Conservation (phyloP, 2,329 filamentous ascomycete species). For the Sclerotinia sclerotiorum region DNA sequence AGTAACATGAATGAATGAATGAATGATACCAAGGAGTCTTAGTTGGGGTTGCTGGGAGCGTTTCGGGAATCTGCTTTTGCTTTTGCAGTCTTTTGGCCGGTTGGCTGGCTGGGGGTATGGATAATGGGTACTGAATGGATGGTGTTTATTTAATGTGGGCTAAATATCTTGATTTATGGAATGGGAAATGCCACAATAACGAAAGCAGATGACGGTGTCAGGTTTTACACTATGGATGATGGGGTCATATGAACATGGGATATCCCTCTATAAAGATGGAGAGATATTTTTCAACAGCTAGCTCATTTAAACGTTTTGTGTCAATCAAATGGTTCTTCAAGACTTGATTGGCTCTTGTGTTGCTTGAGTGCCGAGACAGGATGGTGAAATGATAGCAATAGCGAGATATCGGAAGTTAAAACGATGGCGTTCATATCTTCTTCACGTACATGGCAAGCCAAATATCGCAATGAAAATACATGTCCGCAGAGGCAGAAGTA, state of each 20-base stretch:
- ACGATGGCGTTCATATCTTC: slow-evolving; percentile 1
- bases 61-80: neutral
- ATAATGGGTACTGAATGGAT: too few species aligned
- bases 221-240: neutral
- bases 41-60: neutral
- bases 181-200: neutral
- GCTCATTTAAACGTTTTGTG: neutral
- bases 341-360: too few species aligned
- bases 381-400: neutral
- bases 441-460: slow-evolving; percentile 24
- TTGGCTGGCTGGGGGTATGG: neutral
- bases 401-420: neutral
- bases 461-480: slow-evolving; percentile 22
- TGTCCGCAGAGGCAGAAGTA: neutral
- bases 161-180: neutral
- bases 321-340: neutral
- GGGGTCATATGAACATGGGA: neutral
- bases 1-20: neutral
- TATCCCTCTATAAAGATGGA: neutral
- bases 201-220: neutral
- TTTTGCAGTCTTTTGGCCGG: neutral
- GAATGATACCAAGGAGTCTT: slow-evolving; percentile 3
- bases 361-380: neutral
- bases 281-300: neutral
- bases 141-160: neutral